These are phyloP conservation scores for Leonotis leonurus DNA, from an alignment of 257 asterid genomes.

Conservation along the genomic window DNA sequence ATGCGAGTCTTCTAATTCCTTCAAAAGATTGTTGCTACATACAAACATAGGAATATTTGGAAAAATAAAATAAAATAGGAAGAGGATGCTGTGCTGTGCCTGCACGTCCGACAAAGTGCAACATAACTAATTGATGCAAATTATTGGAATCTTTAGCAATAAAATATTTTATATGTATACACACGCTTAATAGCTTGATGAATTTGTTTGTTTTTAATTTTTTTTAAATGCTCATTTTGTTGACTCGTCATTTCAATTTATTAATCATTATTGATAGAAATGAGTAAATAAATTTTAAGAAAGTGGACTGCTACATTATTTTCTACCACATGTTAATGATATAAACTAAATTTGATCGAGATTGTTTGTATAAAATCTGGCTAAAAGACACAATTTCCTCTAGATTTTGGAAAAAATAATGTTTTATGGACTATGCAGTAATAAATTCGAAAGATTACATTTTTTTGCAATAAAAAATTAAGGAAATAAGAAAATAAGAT, in stretches of 20 bases:
- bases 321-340: background rate
- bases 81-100: conserved; percentile 19
- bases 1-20: conserved; percentile 1
- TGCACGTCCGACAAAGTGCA: conserved; percentile 25
- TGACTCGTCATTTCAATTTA: background rate
- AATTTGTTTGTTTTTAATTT: background rate
- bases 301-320: background rate
- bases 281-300: background rate
- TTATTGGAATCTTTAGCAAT: background rate
- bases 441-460: background rate
- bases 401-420: background rate
- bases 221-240: too few species aligned
- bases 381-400: background rate
- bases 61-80: background rate
- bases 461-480: background rate
- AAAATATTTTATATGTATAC: background rate
- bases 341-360: background rate
- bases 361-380: background rate
- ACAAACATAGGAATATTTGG: too few species aligned
- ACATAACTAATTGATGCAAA: background rate
- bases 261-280: background rate
- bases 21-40: background rate
- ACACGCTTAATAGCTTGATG: background rate
- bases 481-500: background rate
- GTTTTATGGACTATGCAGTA: background rate